A percentile compares a stretch with the other conserved stretches of the same genome.
These are phyloP conservation scores for Cystobasidiaceae sp. DNA, from an alignment of 1,284 basidiomycete species.

Conservation along the genomic window DNA sequence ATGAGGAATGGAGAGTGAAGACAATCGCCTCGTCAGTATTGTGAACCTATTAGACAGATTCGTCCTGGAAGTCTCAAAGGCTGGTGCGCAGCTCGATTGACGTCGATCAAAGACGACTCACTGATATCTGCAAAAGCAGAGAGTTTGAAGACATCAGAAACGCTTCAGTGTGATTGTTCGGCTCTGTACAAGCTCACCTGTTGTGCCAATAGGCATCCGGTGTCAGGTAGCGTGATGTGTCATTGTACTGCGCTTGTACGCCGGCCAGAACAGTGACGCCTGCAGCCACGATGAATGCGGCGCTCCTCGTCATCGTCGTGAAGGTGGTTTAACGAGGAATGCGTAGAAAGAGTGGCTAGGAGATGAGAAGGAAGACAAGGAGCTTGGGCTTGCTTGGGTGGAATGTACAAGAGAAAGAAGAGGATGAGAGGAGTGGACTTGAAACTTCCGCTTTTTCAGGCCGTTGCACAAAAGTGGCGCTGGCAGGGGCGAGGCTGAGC, in stretches of 20 bases:
- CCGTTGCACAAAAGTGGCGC: too few relatives aligned
- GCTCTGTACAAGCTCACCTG: neutral
- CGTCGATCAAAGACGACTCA: neutral
- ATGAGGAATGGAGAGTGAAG: neutral
- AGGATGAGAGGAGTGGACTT: too few relatives aligned
- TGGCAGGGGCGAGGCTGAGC: too few relatives aligned
- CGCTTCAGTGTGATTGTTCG: neutral
- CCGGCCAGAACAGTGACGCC: neutral
- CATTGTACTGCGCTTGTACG: constrained; percentile 8
- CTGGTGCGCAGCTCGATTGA: neutral
- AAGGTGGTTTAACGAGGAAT: too few relatives aligned
- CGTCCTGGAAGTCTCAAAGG: neutral
- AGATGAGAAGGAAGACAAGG: too few relatives aligned
- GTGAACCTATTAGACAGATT: neutral
- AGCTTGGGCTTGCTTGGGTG: too few relatives aligned
- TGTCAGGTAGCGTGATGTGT: constrained; percentile 9
- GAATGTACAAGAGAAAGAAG: too few relatives aligned
- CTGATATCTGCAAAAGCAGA: constrained; percentile 1
- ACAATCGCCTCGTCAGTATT: neutral
- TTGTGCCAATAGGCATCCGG: constrained; percentile 22
- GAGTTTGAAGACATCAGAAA: neutral
- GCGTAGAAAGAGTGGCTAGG: too few relatives aligned
- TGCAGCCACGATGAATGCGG: neutral
- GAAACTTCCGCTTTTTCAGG: too few relatives aligned
- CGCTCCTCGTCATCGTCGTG: neutral